A percentile compares a stretch with the other conserved stretches of the same genome.
These are phyloP conservation scores for Ilex paraguariensis DNA, from an alignment of 305 asterid genomes.

Conservation along the genomic window DNA sequence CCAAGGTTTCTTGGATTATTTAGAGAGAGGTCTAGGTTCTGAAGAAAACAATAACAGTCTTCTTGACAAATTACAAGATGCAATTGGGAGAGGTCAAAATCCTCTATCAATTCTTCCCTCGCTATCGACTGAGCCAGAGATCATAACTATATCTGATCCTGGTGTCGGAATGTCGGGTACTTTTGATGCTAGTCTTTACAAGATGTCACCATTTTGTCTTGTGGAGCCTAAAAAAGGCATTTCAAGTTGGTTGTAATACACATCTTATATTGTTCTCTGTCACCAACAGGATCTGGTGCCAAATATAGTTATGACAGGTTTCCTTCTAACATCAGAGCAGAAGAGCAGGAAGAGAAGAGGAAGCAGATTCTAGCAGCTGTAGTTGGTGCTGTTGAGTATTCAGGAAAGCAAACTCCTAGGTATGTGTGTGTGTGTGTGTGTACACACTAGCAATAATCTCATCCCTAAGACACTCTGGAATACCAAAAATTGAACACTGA, in stretches of 20 bases:
- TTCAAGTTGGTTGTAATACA: constrained; percentile 19
- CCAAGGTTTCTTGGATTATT: constrained; percentile 94
- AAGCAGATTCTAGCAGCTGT: constrained; percentile 87
- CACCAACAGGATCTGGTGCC: constrained; percentile 46
- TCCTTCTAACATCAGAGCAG: constrained; percentile 67
- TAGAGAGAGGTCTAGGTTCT: constrained; percentile 86
- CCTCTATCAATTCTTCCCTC: constrained; percentile 70
- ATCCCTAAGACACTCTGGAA: too few species aligned
- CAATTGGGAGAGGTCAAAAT: constrained; percentile 90
- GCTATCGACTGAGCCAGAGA: constrained; percentile 50
- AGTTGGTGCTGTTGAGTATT: constrained; percentile 77
- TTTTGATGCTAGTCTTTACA: constrained; percentile 9
- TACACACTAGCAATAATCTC: too few species aligned
- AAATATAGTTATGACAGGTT: constrained; percentile 70
- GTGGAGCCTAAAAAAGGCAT: too few species aligned
- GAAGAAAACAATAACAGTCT: constrained; percentile 70
- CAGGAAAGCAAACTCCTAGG: constrained; percentile 64
- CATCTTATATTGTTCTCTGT: constrained; percentile 10
- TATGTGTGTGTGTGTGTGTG: constrained; percentile 6
- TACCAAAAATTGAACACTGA: too few species aligned
- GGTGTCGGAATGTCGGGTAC: constrained; percentile 56
- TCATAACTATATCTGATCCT: constrained; percentile 62
- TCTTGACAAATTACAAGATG: constrained; percentile 95
- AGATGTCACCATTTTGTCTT: constrained; percentile 10
- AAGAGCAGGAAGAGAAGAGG: constrained; percentile 86